These are phyloP conservation scores for Hydrangea macrophylla DNA, from an alignment of 148 eudicot species.

Conservation along the genomic window DNA sequence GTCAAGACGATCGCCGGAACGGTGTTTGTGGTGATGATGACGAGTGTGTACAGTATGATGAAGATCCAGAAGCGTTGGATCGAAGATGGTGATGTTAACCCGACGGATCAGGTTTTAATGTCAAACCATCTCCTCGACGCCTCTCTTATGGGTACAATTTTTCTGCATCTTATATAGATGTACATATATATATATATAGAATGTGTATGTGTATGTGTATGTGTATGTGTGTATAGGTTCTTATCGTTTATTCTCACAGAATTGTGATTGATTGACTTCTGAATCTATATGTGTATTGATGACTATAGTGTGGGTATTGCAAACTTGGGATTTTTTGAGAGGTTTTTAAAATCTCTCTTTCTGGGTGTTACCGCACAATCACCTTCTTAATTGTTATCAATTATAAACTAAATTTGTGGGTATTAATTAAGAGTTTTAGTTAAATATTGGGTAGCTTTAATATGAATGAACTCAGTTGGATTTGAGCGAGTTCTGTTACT, in stretches of 20 bases:
- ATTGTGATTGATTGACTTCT: neutral
- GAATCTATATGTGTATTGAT: too few species aligned
- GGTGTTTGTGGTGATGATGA: constrained; percentile 44
- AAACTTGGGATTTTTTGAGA: neutral
- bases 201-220: neutral
- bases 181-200: neutral
- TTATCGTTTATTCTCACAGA: neutral
- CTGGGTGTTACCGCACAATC: too few species aligned
- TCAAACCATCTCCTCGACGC: constrained; percentile 66
- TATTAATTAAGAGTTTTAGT: too few species aligned
- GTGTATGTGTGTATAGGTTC: neutral
- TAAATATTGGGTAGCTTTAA: too few species aligned
- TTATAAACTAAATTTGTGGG: too few species aligned
- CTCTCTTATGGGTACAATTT: constrained; percentile 72
- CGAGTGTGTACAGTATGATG: constrained; percentile 40
- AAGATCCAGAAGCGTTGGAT: constrained; percentile 45
- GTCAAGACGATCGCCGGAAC: constrained; percentile 68
- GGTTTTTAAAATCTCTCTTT: neutral
- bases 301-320: neutral
- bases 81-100: constrained; percentile 49
- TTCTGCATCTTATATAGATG: neutral
- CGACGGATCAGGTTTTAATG: constrained; percentile 75
- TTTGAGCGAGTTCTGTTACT: too few species aligned
- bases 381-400: too few species aligned
- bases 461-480: too few species aligned